Base-by-base conservation (phyloP, 2,329 filamentous ascomycete genomes). In the Neopestalotiopsis sp. region DNA sequence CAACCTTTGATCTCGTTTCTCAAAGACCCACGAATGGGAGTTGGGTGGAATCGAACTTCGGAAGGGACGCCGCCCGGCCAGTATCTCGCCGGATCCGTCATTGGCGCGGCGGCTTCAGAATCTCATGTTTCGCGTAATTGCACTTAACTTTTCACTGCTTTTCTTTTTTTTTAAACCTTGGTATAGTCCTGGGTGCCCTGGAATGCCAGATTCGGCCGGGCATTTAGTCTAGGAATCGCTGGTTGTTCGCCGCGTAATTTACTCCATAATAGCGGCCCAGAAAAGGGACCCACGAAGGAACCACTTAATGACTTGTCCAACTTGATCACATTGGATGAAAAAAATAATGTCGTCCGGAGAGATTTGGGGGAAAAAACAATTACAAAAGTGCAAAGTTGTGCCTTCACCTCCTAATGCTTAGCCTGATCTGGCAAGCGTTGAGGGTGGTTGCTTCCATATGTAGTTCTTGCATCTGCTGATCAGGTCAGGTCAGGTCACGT, bases 81-180 rank as follows among this genome's bases (percentile, higher is more conserved):
- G 59, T 62, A 62, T 40, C 59, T 62, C 30, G 59, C 32, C n/a
- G 59, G 32, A 40, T 62, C 32, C n/a, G 34, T 34, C 59, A 62
- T 62, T 38, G 34, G 34, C 34, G 34, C 34, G 20, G 17, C 45
- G 17, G 45, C 45, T 52, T 52, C 45, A 52, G 45, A 20, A 52
- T 52, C 17, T 52, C 45, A 52, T 52, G 45, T n/a, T 52, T 38
- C 34, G 34, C 6, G 6, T 38, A 38, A 38, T 38, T 38, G 9
- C 34, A 7, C 10, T 38, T 9, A 7, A n/a, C n/a, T 49, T 52
- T 52, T 17, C n/a, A 4, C 6, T 52, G 17, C 45, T 24, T n/a
- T 52, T n/a, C 14, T 17, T 52, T 52, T 52, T 52, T n/a, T 52
- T 52, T 24, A 24, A 24, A 28, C 13, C 17, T 52, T 17, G 10